Evolutionary conservation across 306 rosid species (phyloP).

Genomic region (Cicer pinnatifidum): DNA sequence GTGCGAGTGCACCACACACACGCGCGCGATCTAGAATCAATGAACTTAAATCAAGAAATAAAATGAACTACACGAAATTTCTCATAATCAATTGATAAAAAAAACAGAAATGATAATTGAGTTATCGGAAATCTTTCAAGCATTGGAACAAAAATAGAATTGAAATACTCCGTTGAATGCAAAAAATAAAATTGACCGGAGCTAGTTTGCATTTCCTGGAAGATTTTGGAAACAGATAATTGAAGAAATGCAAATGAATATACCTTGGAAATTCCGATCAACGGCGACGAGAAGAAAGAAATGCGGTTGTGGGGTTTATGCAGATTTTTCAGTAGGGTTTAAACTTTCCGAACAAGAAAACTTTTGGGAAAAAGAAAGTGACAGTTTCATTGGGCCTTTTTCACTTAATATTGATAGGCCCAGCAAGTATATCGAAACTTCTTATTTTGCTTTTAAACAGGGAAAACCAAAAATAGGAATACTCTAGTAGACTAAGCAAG

Average conservation of each 20-base stretch:
- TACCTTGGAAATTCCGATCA: conserved; percentile 42
- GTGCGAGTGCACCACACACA: not conserved
- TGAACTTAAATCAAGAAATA: not conserved
- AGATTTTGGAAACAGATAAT: conserved; percentile 9
- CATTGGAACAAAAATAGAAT: conserved; percentile 4
- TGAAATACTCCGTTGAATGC: not conserved
- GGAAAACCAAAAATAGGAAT: too few relatives aligned
- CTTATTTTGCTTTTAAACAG: too few relatives aligned
- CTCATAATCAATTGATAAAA: not conserved
- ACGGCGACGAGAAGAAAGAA: not conserved
- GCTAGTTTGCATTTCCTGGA: not conserved
- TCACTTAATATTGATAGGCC: not conserved
- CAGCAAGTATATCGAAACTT: too few relatives aligned
- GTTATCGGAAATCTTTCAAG: not conserved
- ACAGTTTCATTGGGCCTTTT: not conserved
- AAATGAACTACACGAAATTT: not conserved
- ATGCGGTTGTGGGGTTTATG: conserved; percentile 39
- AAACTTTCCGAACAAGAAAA: conserved; percentile 47
- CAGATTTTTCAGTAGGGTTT: conserved; percentile 41
- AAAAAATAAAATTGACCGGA: not conserved
- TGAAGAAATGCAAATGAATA: not conserved
- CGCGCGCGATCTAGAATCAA: not conserved
- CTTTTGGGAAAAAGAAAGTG: not conserved
- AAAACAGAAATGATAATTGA: not conserved
- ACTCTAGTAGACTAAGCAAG: too few relatives aligned